Evolutionary conservation across 1,139 yeast species (phyloP).

Genomic region (Taphrina flavorubra): DNA sequence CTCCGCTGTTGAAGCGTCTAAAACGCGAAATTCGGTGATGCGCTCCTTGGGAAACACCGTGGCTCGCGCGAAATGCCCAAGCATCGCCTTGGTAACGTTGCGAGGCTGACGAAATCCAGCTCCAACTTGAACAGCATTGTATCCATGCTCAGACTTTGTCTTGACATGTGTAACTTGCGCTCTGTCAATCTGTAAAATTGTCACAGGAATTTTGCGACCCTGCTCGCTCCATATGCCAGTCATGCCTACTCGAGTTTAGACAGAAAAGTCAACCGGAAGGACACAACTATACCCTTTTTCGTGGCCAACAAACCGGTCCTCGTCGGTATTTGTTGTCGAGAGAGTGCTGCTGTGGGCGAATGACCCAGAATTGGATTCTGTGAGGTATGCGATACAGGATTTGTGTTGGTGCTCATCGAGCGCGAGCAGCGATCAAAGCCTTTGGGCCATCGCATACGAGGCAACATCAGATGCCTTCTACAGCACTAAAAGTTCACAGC

Average conservation of each 20-base stretch:
- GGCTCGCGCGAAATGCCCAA: constrained; percentile 82
- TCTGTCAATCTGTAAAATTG: constrained; percentile 84
- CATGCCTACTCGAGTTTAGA: constrained; percentile 71
- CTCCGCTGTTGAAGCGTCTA: constrained; percentile 21
- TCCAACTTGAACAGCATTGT: constrained; percentile 87
- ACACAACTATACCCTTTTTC: constrained; percentile 1
- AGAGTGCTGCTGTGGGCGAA: constrained; percentile 52
- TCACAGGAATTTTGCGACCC: constrained; percentile 67
- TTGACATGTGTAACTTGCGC: constrained; percentile 82
- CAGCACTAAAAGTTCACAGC: too few species aligned
- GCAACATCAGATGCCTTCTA: too few species aligned
- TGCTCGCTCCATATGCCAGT: constrained; percentile 74
- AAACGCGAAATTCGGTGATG: constrained; percentile 70
- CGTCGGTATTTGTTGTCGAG: constrained; percentile 44
- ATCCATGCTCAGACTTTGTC: constrained; percentile 73
- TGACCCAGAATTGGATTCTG: constrained; percentile 51
- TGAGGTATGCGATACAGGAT: constrained; percentile 25
- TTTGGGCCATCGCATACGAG: too few species aligned
- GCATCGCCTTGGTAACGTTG: constrained; percentile 67
- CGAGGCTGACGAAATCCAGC: constrained; percentile 70
- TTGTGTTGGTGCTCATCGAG: constrained; percentile 32
- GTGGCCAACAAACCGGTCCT: constrained; percentile 82
- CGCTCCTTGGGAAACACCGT: constrained; percentile 81
- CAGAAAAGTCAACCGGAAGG: too few species aligned
- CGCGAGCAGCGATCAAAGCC: background rate